Base-by-base conservation (phyloP, 495 filamentous ascomycete genomes). In the Niebla homalea region DNA sequence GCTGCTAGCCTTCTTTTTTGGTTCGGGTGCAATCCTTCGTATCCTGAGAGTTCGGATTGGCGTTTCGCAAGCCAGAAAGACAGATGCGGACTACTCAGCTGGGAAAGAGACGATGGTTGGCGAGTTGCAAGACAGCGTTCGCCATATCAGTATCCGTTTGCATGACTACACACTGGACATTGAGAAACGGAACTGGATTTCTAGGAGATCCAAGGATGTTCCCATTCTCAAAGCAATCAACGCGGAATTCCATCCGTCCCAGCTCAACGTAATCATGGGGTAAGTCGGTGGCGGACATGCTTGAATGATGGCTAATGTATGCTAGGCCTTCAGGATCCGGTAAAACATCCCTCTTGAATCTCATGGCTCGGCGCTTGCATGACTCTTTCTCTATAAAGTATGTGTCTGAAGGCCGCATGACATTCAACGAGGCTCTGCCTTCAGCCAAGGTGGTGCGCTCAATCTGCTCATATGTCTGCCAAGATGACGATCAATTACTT, bases 181-280 rank as follows among this genome's bases (percentile, higher is more conserved):
- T n/a, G 73, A 77, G 48, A 85, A 84, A 61, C 67, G 72, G 29
- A 64, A 67, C 4, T 36, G 60, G 23, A 69, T 71, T 42, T 65
- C 64, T 25, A 63, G 60, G 43, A 68, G 63, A 25, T 53, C 73
- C 2, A 69, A 68, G 3, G 74, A 60, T 1, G 65, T 80, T 35
- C 67, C 68, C 0, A 85, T 87, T n/a, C 59, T 88, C 38, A 69
- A 78, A 46, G 76, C 80, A 0, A 70, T 86, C 25, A 79, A 71
- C 4, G 65, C 79, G 0, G 67, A 71, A 1, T 86, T 87, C 53
- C 67, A 76, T 44, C 66, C 82, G 10, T 80, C 79, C 1, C 63
- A 70, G 18, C 62, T 88, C 11, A 87, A 88, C 55, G 72, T 87
- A 3, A 84, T 88, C 47, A 85, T 87, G 82, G 84, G 84, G 26